Percentiles rank a stretch among this genome's conserved stretches.
These are phyloP conservation scores for Rhytidiadelphus loreus DNA, from an alignment of 225 moss, liverwort and hornwort genomes.

Conservation along the genomic window DNA sequence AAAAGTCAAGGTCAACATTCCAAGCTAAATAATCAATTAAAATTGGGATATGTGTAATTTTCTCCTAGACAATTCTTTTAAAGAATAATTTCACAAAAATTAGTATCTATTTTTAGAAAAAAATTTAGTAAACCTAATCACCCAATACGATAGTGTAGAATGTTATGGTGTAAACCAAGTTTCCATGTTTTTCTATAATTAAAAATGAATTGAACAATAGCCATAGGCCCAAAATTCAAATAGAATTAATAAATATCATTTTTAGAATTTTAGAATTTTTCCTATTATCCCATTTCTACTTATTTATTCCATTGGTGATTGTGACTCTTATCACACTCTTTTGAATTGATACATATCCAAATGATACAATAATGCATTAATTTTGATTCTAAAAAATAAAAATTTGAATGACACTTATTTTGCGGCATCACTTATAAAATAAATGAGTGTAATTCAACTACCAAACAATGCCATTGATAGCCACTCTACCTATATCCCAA, in stretches of 20 bases:
- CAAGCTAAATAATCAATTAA: neutral
- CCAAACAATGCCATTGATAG: neutral
- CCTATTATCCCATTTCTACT: neutral
- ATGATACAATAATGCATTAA: neutral
- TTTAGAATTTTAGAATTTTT: accelerated
- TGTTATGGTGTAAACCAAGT: neutral
- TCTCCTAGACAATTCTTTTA: too few relatives aligned
- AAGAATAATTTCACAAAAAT: too few relatives aligned
- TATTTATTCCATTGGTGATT: neutral
- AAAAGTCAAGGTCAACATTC: too few relatives aligned
- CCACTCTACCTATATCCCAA: neutral
- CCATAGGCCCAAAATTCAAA: neutral
- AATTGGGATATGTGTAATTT: neutral
- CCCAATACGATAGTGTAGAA: neutral
- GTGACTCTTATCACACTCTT: neutral
- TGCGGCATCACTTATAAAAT: accelerated
- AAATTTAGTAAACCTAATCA: accelerated
- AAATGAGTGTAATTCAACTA: accelerated
- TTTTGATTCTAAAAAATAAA: accelerated
- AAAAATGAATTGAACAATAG: neutral
- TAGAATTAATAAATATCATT: neutral
- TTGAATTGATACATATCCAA: neutral
- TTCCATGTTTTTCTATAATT: neutral
- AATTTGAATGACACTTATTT: neutral
- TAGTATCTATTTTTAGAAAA: neutral